phyloP scores from a whole-genome alignment of 192 early-diverging fungal genomes.

The Neocallimastix lanati region DNA sequence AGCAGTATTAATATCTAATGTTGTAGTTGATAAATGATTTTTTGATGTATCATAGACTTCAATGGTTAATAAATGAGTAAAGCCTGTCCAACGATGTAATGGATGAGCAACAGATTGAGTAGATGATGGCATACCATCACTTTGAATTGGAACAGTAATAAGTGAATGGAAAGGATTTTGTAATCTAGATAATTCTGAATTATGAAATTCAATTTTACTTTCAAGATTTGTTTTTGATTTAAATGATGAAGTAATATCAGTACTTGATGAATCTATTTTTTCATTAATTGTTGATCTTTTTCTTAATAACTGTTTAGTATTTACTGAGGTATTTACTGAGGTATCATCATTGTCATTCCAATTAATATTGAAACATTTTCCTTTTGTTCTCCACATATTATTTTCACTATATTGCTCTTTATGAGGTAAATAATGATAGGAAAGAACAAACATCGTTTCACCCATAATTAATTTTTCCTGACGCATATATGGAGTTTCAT shows the following conservation, averaged over 20 bases:
- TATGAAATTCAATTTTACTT: background rate
- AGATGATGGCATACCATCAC: background rate
- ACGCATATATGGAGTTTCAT: background rate
- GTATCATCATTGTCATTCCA: background rate
- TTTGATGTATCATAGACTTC: background rate
- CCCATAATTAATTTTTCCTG: background rate
- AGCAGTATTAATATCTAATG: background rate
- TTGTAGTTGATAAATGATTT: background rate
- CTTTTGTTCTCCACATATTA: background rate
- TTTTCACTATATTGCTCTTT: background rate
- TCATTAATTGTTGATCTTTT: background rate
- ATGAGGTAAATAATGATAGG: background rate
- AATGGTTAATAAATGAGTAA: background rate
- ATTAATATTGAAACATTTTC: background rate
- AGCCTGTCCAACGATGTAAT: background rate
- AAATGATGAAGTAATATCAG: background rate
- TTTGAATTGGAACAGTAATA: background rate
- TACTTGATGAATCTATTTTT: background rate
- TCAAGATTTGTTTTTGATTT: background rate
- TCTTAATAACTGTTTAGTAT: background rate
- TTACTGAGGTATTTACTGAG: background rate
- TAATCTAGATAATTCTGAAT: background rate
- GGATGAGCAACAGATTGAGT: background rate
- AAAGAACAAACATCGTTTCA: background rate
- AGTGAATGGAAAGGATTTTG: background rate